Evolutionary conservation across 805 yeast genomes (phyloP).

Genomic region (Saccharomycopsis selenospora): DNA sequence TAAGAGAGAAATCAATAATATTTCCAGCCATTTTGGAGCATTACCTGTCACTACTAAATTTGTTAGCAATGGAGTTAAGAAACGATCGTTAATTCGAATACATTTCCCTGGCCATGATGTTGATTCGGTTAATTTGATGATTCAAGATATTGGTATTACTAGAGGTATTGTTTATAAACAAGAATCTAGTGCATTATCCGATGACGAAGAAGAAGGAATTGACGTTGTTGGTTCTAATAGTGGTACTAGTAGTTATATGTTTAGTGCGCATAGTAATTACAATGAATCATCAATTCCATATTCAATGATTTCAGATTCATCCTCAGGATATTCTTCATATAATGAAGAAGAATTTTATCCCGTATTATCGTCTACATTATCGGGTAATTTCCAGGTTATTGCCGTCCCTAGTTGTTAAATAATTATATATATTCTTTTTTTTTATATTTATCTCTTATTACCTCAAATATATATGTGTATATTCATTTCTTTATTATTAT

Average conservation of each 20-base stretch:
- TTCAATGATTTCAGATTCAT: conserved; percentile 3
- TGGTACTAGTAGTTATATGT: background rate
- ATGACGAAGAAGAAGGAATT: background rate
- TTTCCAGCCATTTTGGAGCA: conserved; percentile 53
- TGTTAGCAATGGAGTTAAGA: conserved; percentile 31
- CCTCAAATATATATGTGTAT: too few species aligned
- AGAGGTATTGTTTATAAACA: conserved; percentile 46
- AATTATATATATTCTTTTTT: too few species aligned
- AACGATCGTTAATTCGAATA: conserved; percentile 34
- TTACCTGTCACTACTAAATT: conserved; percentile 42
- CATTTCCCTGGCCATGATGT: conserved; percentile 69
- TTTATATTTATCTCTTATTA: too few species aligned
- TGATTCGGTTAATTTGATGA: conserved; percentile 45
- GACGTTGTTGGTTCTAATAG: background rate
- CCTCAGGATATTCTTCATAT: background rate
- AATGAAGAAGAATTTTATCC: conserved; percentile 8
- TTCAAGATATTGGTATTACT: conserved; percentile 52
- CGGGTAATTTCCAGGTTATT: conserved; percentile 1
- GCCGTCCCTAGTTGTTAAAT: too few species aligned
- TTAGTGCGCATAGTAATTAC: background rate
- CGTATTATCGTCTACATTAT: conserved; percentile 5
- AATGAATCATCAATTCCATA: background rate
- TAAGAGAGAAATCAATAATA: conserved; percentile 35
- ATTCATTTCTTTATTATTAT: too few species aligned
- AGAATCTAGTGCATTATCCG: background rate